Percentiles rank a stretch among this genome's conserved stretches.
Evolutionary conservation across 2,329 filamentous ascomycete species (phyloP).

Genomic region (Stromatinia cepivora): DNA sequence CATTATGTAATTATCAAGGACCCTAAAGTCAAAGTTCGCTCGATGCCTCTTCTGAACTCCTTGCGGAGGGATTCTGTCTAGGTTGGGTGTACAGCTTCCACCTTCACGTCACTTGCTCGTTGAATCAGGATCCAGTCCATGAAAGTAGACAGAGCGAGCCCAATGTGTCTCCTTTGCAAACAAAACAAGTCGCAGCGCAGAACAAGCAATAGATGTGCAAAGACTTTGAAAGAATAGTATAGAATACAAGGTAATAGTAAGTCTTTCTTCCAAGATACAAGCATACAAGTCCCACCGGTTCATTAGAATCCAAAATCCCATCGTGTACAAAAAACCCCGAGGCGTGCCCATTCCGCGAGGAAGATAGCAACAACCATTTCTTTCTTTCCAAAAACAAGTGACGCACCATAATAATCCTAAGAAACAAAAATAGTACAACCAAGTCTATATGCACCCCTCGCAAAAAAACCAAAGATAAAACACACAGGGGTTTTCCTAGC

Average conservation of each 20-base stretch:
- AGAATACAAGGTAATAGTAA: constrained; percentile 23
- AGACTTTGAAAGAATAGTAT: constrained; percentile 21
- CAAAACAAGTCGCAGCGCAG: constrained; percentile 22
- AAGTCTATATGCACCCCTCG: constrained; percentile 25
- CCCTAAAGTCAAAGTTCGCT: constrained; percentile 3
- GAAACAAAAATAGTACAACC: constrained; percentile 21
- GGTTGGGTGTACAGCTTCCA: constrained; percentile 15
- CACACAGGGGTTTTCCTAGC: constrained; percentile 15
- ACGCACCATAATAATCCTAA: constrained; percentile 18
- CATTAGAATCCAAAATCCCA: constrained; percentile 22
- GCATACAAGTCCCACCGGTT: constrained; percentile 25
- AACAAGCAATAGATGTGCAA: constrained; percentile 19
- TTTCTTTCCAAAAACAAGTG: constrained; percentile 22
- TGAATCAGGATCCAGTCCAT: constrained; percentile 14
- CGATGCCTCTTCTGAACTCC: constrained; percentile 5
- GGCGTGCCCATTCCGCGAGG: constrained; percentile 24
- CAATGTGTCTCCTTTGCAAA: background rate
- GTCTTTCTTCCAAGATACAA: constrained; percentile 22
- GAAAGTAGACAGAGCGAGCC: constrained; percentile 1
- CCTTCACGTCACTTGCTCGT: constrained; percentile 14
- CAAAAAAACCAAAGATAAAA: constrained; percentile 21
- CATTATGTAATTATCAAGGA: constrained; percentile 3
- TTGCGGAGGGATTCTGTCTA: constrained; percentile 18
- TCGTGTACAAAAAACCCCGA: constrained; percentile 23
- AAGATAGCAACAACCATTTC: constrained; percentile 21